A percentile compares a stretch with the other conserved stretches of the same genome.
phyloP scores from a whole-genome alignment of 106 monocot genomes.

The Dendrobium nobile region DNA sequence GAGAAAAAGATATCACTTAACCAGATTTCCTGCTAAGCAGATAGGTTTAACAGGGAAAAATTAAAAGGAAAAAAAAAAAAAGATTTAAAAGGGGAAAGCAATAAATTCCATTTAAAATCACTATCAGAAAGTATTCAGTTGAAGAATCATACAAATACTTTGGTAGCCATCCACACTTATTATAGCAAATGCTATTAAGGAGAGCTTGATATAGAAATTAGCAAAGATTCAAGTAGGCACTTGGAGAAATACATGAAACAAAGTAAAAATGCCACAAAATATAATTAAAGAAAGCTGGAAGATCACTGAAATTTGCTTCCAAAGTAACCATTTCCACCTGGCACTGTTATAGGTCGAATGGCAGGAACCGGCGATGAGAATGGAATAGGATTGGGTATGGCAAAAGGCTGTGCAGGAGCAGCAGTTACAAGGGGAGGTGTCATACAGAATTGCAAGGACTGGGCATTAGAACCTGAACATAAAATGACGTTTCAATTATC shows the following conservation, averaged over 20 bases:
- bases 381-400: conserved; percentile 18
- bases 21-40: background rate
- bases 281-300: background rate
- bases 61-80: background rate
- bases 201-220: too few species aligned
- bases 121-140: background rate
- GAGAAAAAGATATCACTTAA: background rate
- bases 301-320: conserved; percentile 24
- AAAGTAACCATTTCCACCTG: conserved; percentile 20
- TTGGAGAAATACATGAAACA: background rate
- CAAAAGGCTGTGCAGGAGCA: conserved; percentile 11
- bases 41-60: background rate
- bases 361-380: conserved; percentile 23
- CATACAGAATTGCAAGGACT: conserved; percentile 17
- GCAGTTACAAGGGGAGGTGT: conserved; percentile 15
- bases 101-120: background rate
- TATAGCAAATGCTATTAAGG: background rate
- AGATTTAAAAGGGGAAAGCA: too few species aligned
- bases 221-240: background rate
- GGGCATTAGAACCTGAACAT: conserved; percentile 17
- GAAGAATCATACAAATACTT: background rate
- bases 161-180: background rate
- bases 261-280: conserved; percentile 1
- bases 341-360: conserved; percentile 25
- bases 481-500: background rate